Percentiles rank a stretch among this genome's conserved stretches.
Conservation (phyloP, 2,329 filamentous ascomycete genomes). For the Colletotrichum siamense region DNA sequence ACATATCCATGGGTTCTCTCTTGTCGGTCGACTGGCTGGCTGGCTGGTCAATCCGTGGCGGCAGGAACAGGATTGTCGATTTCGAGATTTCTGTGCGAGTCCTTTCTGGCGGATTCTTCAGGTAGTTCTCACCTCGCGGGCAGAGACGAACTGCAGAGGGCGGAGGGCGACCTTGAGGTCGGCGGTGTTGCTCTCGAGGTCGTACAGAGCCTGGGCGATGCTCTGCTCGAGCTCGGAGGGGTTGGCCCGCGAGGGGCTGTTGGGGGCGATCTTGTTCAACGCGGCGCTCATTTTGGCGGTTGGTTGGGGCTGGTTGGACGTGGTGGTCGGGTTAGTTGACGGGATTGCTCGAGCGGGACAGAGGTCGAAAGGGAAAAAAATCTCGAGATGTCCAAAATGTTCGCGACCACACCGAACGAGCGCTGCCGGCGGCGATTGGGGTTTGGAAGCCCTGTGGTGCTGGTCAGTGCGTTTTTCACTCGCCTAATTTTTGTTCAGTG, state of each 20-base stretch:
- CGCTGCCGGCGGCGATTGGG: conserved; percentile 20
- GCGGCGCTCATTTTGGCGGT: conserved; percentile 69
- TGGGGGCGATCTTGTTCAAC: conserved; percentile 97
- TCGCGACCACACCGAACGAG: neutral
- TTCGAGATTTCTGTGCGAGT: neutral
- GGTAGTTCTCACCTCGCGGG: conserved; percentile 90
- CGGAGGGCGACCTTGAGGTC: conserved; percentile 96
- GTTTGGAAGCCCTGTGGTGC: conserved; percentile 25
- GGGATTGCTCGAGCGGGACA: conserved; percentile 20
- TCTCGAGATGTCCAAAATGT: neutral
- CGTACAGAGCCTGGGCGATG: conserved; percentile 97
- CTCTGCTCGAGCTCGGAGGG: conserved; percentile 97
- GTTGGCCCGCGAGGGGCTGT: conserved; percentile 94
- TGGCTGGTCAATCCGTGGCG: neutral
- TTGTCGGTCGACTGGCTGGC: neutral
- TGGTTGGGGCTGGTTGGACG: conserved; percentile 18
- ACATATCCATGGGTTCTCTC: neutral
- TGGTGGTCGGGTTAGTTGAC: conserved; percentile 19
- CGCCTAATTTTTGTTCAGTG: neutral
- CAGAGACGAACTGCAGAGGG: conserved; percentile 98
- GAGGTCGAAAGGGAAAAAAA: neutral
- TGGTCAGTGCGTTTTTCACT: neutral
- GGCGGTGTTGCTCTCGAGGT: conserved; percentile 98
- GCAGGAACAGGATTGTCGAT: conserved; percentile 15
- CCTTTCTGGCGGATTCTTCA: conserved; percentile 31